Evolutionary conservation across 345 rosid species (phyloP).

Genomic region (Leavenworthia alabamica): DNA sequence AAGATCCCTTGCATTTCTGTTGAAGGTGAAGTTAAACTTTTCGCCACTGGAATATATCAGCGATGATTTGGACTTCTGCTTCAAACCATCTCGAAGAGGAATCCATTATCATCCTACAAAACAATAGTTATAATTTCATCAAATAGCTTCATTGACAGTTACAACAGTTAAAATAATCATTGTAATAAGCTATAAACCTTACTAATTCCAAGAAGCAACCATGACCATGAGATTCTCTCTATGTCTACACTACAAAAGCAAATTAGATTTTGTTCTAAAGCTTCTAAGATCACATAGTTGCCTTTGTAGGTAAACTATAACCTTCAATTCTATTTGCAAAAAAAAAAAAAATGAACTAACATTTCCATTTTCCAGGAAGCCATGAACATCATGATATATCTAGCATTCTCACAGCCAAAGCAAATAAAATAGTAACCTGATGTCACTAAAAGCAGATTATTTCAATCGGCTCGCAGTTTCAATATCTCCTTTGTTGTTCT

Average conservation of each 20-base stretch:
- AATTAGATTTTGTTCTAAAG: neutral
- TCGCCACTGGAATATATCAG: neutral
- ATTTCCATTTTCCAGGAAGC: no score
- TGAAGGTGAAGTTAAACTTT: neutral
- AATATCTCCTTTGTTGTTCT: conserved; percentile 92
- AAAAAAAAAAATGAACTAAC: no score
- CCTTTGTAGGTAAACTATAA: neutral
- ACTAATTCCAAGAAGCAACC: neutral
- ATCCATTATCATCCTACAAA: neutral
- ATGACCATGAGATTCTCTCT: neutral
- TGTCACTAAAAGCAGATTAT: neutral
- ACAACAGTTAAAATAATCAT: neutral
- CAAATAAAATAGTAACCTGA: neutral
- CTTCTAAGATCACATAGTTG: neutral
- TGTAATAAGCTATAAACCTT: no score
- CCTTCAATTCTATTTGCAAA: neutral
- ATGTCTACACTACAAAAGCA: neutral
- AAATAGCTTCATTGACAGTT: neutral
- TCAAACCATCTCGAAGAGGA: neutral
- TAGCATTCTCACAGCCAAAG: neutral
- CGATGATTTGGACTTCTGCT: neutral
- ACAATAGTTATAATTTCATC: neutral
- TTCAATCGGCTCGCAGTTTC: conserved; percentile 67
- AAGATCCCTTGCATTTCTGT: neutral
- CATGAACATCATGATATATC: no score